These are phyloP conservation scores for Panus rudis DNA, from an alignment of 768 basidiomycete genomes.

Conservation along the genomic window DNA sequence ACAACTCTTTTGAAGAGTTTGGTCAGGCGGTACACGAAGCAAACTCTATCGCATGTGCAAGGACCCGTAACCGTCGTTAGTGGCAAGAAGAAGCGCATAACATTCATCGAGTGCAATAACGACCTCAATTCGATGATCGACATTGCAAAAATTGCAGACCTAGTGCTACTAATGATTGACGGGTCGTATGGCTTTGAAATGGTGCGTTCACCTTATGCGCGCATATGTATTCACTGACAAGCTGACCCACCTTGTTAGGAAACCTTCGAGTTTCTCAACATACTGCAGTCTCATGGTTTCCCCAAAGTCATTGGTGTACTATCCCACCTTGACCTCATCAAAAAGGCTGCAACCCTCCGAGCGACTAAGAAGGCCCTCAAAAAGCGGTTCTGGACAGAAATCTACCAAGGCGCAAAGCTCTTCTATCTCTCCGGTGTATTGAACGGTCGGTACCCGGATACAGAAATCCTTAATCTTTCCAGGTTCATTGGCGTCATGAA, in stretches of 20 bases:
- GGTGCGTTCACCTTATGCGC: slow-evolving; percentile 41
- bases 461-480: slow-evolving; percentile 91
- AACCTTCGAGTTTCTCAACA: slow-evolving; percentile 97
- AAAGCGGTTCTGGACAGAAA: slow-evolving; percentile 99
- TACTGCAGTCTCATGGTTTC: slow-evolving; percentile 95
- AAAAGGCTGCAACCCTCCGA: slow-evolving; percentile 79
- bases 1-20: slow-evolving; percentile 89
- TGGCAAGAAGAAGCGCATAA: slow-evolving; percentile 89
- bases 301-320: slow-evolving; percentile 97
- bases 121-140: slow-evolving; percentile 99
- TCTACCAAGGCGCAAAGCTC: slow-evolving; percentile 96
- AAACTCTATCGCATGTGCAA: slow-evolving; percentile 80
- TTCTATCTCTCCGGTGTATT: slow-evolving; percentile 96
- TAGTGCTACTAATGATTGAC: slow-evolving; percentile 96
- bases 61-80: slow-evolving; percentile 94
- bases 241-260: slow-evolving; percentile 48
- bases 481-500: slow-evolving; percentile 98
- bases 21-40: slow-evolving; percentile 88
- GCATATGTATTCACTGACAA: neutral
- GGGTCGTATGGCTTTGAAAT: slow-evolving; percentile 98
- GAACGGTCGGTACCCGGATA: slow-evolving; percentile 96
- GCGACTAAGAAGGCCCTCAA: slow-evolving; percentile 92
- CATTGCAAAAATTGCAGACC: slow-evolving; percentile 92
- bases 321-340: slow-evolving; percentile 94
- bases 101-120: slow-evolving; percentile 96